A percentile compares a stretch with the other conserved stretches of the same genome.
phyloP scores from a whole-genome alignment of 345 rosid genomes.

The Dovyalis caffra region DNA sequence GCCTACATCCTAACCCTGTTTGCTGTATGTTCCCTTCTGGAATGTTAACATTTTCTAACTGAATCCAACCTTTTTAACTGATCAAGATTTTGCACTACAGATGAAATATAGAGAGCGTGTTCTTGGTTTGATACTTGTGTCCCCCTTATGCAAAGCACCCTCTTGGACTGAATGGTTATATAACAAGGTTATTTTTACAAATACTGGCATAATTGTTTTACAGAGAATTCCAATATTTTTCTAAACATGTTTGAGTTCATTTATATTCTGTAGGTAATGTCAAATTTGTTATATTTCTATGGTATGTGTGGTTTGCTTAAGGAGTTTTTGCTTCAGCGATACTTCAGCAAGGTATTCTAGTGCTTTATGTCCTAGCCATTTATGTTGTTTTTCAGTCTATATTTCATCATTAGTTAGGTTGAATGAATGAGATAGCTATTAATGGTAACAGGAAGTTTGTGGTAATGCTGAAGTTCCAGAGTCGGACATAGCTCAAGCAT shows the following conservation, averaged over 20 bases:
- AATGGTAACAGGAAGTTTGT: conserved; percentile 27
- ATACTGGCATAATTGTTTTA: not conserved
- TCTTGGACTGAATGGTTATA: conserved; percentile 78
- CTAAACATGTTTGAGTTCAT: not conserved
- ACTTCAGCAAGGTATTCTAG: conserved; percentile 30
- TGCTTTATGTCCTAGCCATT: not conserved
- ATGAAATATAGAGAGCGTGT: conserved; percentile 90
- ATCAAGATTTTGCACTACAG: conserved; percentile 37
- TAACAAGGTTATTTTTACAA: conserved; percentile 24
- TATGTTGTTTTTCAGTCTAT: not conserved
- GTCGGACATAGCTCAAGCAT: conserved; percentile 29
- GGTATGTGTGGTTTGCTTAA: conserved; percentile 32
- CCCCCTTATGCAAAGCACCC: conserved; percentile 89
- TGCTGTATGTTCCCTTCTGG: conserved; percentile 62
- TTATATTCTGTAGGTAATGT: conserved; percentile 18
- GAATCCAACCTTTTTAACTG: not conserved
- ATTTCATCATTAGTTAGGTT: not conserved
- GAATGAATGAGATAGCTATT: not conserved
- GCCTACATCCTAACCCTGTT: conserved; percentile 88
- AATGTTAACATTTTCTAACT: not conserved
- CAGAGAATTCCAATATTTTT: not conserved
- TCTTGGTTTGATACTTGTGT: conserved; percentile 81
- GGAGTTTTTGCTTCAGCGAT: conserved; percentile 30
- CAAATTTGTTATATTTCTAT: conserved; percentile 30
- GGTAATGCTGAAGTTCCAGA: conserved; percentile 28